Conservation (phyloP, 225 moss, liverwort and hornwort species). For the Antitrichia curtipendula region DNA sequence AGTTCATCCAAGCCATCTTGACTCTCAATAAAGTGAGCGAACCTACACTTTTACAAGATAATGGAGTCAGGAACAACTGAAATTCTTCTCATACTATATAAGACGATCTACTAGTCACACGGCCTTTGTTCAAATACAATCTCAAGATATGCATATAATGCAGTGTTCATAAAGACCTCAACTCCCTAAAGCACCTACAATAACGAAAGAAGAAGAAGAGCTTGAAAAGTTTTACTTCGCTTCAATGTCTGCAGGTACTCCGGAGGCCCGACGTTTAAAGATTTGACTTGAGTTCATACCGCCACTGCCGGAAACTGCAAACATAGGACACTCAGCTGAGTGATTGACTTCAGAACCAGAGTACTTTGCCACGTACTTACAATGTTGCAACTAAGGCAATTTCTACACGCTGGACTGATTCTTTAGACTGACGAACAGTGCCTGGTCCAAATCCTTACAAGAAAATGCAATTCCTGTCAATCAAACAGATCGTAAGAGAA, state of each 20-base stretch:
- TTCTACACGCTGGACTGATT: not conserved
- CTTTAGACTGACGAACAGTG: not conserved
- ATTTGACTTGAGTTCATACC: not conserved
- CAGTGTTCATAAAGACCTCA: not conserved
- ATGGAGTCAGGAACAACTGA: not conserved
- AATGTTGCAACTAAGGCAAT: not conserved
- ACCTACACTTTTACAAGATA: constrained; percentile 27
- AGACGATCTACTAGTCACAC: not conserved
- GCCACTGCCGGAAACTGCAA: constrained; percentile 16
- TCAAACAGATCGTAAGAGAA: not conserved
- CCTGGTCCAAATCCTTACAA: not conserved
- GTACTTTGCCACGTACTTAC: not conserved
- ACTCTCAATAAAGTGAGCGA: constrained; percentile 66
- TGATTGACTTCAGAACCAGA: not conserved
- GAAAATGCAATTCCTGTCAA: not conserved
- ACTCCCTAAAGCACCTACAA: not conserved
- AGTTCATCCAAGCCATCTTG: constrained; percentile 79
- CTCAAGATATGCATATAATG: not conserved
- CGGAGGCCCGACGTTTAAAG: constrained; percentile 31
- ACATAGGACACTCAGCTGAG: not conserved
- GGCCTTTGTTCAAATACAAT: not conserved
- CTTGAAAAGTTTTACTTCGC: constrained; percentile 6
- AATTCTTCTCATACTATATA: not conserved
- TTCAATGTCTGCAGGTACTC: constrained; percentile 22
- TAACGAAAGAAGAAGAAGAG: not conserved